A percentile compares a stretch with the other conserved stretches of the same genome.
These are phyloP conservation scores for Cucurbita pepo DNA, from an alignment of 306 rosid species.

Conservation along the genomic window DNA sequence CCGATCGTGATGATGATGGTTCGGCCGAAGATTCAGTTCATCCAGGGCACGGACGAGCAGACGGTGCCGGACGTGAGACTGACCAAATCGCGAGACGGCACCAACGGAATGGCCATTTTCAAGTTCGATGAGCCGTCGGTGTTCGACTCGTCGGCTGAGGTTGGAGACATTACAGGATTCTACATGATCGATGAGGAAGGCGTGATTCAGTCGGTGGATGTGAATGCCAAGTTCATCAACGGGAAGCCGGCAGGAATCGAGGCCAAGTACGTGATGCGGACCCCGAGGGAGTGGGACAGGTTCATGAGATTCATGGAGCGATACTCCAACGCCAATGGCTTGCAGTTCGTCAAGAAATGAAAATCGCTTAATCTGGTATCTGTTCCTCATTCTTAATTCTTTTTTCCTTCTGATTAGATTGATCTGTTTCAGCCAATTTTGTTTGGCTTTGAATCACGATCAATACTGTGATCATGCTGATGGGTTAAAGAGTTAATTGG, in stretches of 20 bases:
- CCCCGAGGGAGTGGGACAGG: slow-evolving; percentile 82
- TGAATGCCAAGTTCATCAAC: slow-evolving; percentile 77
- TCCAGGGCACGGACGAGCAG: slow-evolving; percentile 94
- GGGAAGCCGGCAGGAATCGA: slow-evolving; percentile 88
- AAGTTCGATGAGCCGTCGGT: slow-evolving; percentile 86
- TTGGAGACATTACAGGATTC: slow-evolving; percentile 91
- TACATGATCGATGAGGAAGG: slow-evolving; percentile 99
- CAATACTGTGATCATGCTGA: neutral
- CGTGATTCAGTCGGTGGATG: slow-evolving; percentile 81
- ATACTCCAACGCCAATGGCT: slow-evolving; percentile 65
- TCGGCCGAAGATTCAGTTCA: slow-evolving; percentile 71
- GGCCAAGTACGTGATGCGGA: slow-evolving; percentile 84
- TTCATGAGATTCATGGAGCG: slow-evolving; percentile 99
- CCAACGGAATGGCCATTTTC: slow-evolving; percentile 89
- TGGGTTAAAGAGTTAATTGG: neutral
- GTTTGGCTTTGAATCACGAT: neutral
- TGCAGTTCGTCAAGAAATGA: slow-evolving; percentile 72
- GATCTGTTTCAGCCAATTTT: neutral
- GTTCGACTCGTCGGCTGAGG: slow-evolving; percentile 86
- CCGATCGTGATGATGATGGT: slow-evolving; percentile 62
- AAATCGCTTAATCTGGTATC: neutral
- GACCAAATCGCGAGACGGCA: slow-evolving; percentile 86
- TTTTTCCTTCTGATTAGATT: neutral
- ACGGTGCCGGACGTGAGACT: slow-evolving; percentile 86
- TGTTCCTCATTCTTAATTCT: neutral